These are phyloP conservation scores for Zopfia rhizophila DNA, from an alignment of 2,329 filamentous ascomycete genomes.

Conservation along the genomic window DNA sequence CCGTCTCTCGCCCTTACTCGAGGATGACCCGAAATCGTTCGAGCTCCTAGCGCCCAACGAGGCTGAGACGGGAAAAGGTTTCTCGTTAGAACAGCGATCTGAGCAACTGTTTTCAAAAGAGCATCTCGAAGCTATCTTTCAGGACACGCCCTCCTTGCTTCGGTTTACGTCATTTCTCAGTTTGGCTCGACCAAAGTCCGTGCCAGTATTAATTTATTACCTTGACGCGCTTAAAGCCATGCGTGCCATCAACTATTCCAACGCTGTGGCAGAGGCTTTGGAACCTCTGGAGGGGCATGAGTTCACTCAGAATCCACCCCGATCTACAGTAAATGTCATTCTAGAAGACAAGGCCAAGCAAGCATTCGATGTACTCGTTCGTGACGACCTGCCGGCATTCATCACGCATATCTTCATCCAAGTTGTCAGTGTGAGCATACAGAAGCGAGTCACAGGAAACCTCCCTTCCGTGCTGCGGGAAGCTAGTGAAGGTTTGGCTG, in stretches of 20 bases:
- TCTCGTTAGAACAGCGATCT: conserved; percentile 71
- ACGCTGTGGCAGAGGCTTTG: conserved; percentile 72
- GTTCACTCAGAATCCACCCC: conserved; percentile 64
- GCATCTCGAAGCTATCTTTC: conserved; percentile 73
- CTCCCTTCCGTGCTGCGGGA: conserved; percentile 71
- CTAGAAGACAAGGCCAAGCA: conserved; percentile 72
- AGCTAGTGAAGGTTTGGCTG: conserved; percentile 78
- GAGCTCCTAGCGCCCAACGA: conserved; percentile 61
- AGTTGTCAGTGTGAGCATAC: conserved; percentile 75
- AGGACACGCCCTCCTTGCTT: conserved; percentile 69
- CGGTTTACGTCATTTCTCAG: conserved; percentile 75
- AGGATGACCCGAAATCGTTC: conserved; percentile 65
- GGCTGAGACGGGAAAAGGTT: conserved; percentile 43
- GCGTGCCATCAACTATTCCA: conserved; percentile 75
- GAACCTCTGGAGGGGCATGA: conserved; percentile 65
- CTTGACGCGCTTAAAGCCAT: conserved; percentile 77
- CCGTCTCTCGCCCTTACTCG: conserved; percentile 59
- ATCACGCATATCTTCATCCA: conserved; percentile 75
- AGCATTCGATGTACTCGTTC: conserved; percentile 72
- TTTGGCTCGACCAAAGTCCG: conserved; percentile 67
- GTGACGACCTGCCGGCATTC: conserved; percentile 77
- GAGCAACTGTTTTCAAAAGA: conserved; percentile 73
- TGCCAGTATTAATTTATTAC: conserved; percentile 76
- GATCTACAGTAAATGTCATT: conserved; percentile 65
- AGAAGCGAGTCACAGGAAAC: conserved; percentile 73